Evolutionary conservation across 331 rosid species (phyloP).

Genomic region (Rosa hybrid): DNA sequence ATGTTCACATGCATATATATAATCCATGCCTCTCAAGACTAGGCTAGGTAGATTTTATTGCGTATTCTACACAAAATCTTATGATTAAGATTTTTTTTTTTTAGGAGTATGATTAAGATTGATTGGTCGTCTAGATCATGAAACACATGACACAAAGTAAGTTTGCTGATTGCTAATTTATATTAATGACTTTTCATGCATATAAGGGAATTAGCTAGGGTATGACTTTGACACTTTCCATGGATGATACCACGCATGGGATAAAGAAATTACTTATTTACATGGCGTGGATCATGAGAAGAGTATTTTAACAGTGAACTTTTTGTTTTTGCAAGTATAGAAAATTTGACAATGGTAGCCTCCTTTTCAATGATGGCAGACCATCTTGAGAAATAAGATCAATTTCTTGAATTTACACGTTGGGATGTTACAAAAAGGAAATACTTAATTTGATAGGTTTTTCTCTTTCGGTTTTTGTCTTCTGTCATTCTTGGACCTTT

Average conservation of each 20-base stretch:
- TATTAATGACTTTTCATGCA: background rate
- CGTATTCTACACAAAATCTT: background rate
- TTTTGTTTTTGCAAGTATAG: conserved; percentile 18
- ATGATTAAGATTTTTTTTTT: background rate
- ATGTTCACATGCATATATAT: background rate
- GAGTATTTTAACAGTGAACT: background rate
- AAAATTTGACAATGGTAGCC: conserved; percentile 7
- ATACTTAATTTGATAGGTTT: background rate
- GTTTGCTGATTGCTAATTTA: background rate
- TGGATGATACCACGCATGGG: conserved; percentile 19
- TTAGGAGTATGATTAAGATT: background rate
- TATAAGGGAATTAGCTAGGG: conserved; percentile 2
- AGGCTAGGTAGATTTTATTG: background rate
- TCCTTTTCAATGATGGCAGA: conserved; percentile 35
- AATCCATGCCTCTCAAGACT: background rate
- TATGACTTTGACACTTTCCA: conserved; percentile 15
- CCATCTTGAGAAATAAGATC: conserved; percentile 19
- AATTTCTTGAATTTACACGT: background rate
- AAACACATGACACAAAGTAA: conserved; percentile 1
- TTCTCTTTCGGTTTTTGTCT: background rate
- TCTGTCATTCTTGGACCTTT: background rate
- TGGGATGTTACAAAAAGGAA: background rate
- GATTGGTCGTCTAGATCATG: background rate
- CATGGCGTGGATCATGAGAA: conserved; percentile 24
- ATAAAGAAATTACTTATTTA: conserved; percentile 9